Percentiles rank a stretch among this genome's conserved stretches.
Evolutionary conservation across 805 yeast genomes (phyloP).

Genomic region (Cyberlindnera lachancei): DNA sequence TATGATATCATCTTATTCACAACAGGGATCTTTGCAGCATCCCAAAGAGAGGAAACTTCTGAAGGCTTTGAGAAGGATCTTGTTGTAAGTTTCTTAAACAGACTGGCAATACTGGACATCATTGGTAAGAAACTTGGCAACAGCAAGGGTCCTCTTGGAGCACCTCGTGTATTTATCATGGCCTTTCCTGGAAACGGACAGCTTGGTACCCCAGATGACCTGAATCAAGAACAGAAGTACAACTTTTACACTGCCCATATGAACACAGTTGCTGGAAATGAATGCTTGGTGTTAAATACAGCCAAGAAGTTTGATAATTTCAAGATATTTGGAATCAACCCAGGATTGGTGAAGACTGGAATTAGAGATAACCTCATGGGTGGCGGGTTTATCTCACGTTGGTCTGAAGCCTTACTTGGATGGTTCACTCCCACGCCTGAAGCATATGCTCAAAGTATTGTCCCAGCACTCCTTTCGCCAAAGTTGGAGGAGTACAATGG

Average conservation of each 20-base stretch:
- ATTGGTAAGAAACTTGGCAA: slow-evolving; percentile 22
- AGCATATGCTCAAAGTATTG: slow-evolving; percentile 25
- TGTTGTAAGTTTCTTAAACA: slow-evolving; percentile 31
- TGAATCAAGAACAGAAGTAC: slow-evolving; percentile 28
- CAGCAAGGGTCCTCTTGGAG: slow-evolving; percentile 2
- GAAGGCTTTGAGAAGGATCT: slow-evolving; percentile 33
- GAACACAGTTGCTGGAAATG: slow-evolving; percentile 38
- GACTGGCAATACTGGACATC: slow-evolving; percentile 25
- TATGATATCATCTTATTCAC: slow-evolving; percentile 29
- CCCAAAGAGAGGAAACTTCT: slow-evolving; percentile 24
- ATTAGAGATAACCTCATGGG: slow-evolving; percentile 30
- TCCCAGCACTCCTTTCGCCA: slow-evolving; percentile 25
- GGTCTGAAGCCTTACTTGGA: slow-evolving; percentile 25
- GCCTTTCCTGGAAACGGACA: slow-evolving; percentile 32
- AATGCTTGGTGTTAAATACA: slow-evolving; percentile 26
- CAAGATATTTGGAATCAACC: slow-evolving; percentile 32
- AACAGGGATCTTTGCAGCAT: slow-evolving; percentile 32
- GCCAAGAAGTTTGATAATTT: slow-evolving; percentile 15
- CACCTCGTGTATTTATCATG: slow-evolving; percentile 31
- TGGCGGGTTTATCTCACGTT: slow-evolving; percentile 17
- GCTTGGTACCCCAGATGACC: slow-evolving; percentile 27
- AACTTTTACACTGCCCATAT: slow-evolving; percentile 25
- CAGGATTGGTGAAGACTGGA: slow-evolving; percentile 30
- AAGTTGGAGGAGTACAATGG: slow-evolving; percentile 26
- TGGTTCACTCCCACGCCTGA: slow-evolving; percentile 27